phyloP scores from a whole-genome alignment of 2,329 filamentous ascomycete species.

The Colletotrichum melonis region DNA sequence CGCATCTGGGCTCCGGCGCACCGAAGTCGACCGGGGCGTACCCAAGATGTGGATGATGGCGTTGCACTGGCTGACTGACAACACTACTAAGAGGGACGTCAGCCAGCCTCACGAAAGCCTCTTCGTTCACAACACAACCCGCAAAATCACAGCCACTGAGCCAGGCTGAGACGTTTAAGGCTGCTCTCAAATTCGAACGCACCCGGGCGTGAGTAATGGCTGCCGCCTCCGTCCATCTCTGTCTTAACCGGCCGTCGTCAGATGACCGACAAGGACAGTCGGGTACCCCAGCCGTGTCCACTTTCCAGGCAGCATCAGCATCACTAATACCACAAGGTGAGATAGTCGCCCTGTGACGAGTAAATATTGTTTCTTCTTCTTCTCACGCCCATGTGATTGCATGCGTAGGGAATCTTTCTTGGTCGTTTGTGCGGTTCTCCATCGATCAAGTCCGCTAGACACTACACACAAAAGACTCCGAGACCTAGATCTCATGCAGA shows the following conservation, averaged over 20 bases:
- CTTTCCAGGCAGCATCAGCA: conserved; percentile 1
- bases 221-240: not conserved
- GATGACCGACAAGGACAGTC: not conserved
- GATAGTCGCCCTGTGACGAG: not conserved
- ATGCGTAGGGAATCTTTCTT: not conserved
- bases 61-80: not conserved
- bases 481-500: conserved; percentile 1
- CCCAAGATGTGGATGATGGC: not conserved
- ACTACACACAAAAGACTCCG: conserved; percentile 7
- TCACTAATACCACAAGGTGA: not conserved
- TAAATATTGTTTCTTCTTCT: not conserved
- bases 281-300: not conserved
- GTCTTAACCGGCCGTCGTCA: not conserved
- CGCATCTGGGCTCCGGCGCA: not conserved
- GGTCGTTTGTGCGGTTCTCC: not conserved
- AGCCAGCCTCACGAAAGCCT: conserved; percentile 16
- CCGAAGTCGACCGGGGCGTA: not conserved
- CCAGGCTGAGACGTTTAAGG: not conserved
- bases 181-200: not conserved
- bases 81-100: not conserved
- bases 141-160: no score
- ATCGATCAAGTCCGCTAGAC: not conserved
- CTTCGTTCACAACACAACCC: not conserved
- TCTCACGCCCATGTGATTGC: not conserved
- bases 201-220: not conserved